phyloP scores from a whole-genome alignment of 2,329 filamentous ascomycete species.

The Taxawa tesnikishii region DNA sequence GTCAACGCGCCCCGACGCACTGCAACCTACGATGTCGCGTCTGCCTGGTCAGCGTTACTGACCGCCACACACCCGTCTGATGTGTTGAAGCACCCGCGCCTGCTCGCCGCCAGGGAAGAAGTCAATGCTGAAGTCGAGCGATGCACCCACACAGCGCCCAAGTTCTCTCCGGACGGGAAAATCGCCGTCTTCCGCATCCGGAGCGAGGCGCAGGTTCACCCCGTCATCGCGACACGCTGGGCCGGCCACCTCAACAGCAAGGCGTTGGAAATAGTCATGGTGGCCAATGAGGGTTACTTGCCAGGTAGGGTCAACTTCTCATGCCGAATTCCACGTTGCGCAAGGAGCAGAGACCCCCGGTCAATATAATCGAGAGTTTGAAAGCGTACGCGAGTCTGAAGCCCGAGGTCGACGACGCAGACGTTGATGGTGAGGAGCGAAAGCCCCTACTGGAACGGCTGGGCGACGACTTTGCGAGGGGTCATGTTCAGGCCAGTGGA shows the following conservation, averaged over 20 bases:
- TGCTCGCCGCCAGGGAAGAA: conserved; percentile 44
- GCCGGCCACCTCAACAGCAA: conserved; percentile 46
- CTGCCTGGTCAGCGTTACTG: conserved; percentile 48
- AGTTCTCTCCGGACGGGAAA: conserved; percentile 49
- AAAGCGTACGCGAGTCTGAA: conserved; percentile 33
- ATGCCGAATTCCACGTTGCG: conserved; percentile 48
- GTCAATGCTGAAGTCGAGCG: conserved; percentile 50
- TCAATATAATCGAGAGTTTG: conserved; percentile 51
- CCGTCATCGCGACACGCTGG: conserved; percentile 56
- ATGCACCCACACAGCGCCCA: conserved; percentile 49
- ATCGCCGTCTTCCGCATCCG: conserved; percentile 52
- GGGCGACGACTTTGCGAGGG: conserved; percentile 52
- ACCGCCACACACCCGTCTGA: conserved; percentile 38
- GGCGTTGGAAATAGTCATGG: conserved; percentile 50
- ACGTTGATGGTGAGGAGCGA: conserved; percentile 17
- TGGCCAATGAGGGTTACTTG: conserved; percentile 55
- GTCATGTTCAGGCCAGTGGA: conserved; percentile 56
- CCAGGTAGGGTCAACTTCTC: conserved; percentile 55
- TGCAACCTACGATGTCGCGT: conserved; percentile 45
- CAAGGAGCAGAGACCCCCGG: conserved; percentile 41
- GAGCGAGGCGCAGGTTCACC: conserved; percentile 51
- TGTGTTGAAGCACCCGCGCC: conserved; percentile 35
- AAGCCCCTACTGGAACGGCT: conserved; percentile 33
- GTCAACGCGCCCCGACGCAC: conserved; percentile 55
- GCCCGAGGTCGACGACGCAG: conserved; percentile 20